Percentiles rank a stretch among this genome's conserved stretches.
Conservation (phyloP, 768 basidiomycete species). For the Clitopilus hobsonii region DNA sequence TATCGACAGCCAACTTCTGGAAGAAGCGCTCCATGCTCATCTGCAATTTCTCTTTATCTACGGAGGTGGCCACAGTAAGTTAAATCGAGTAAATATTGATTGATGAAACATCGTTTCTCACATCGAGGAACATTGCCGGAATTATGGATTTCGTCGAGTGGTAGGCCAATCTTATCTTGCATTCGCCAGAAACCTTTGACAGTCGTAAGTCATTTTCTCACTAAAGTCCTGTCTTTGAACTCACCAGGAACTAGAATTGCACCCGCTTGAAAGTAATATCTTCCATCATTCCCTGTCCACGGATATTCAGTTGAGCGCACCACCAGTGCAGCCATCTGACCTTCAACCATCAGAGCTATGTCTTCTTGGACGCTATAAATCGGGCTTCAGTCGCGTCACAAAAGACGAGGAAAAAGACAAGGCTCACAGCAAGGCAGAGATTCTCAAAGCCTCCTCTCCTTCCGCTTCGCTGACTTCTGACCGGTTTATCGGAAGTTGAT, state of each 20-base stretch:
- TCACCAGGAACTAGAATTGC: slow-evolving; percentile 61
- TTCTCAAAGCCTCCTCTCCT: slow-evolving; percentile 52
- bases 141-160: slow-evolving; percentile 68
- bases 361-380: slow-evolving; percentile 50
- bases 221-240: slow-evolving; percentile 6
- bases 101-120: slow-evolving; percentile 36
- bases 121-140: slow-evolving; percentile 71
- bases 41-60: slow-evolving; percentile 61
- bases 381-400: background rate
- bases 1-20: slow-evolving; percentile 57
- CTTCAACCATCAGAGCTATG: slow-evolving; percentile 58
- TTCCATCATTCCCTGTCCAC: slow-evolving; percentile 52
- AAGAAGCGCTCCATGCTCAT: slow-evolving; percentile 68
- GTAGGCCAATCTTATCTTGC: slow-evolving; percentile 69
- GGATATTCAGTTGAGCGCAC: background rate
- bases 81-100: background rate
- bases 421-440: slow-evolving; percentile 57
- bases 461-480: slow-evolving; percentile 26
- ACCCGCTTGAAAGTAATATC: slow-evolving; percentile 73
- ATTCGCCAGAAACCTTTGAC: slow-evolving; percentile 69
- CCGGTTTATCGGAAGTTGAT: slow-evolving; percentile 41
- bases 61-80: slow-evolving; percentile 5
- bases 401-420: background rate
- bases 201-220: background rate
- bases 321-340: slow-evolving; percentile 19